These are phyloP conservation scores for Rhododendron henanense DNA, from an alignment of 148 eudicot species.

Conservation along the genomic window DNA sequence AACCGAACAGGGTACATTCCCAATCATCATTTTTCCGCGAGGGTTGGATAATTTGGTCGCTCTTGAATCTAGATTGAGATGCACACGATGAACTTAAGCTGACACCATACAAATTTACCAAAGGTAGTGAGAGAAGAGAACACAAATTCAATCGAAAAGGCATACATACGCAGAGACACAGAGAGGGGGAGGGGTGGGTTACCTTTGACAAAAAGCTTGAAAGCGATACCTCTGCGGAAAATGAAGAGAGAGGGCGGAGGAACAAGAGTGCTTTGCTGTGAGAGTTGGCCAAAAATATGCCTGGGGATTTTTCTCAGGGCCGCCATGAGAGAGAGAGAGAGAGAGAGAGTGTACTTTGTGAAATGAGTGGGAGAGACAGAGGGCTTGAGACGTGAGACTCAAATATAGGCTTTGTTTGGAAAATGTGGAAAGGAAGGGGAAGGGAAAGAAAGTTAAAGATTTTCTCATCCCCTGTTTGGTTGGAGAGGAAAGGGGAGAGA, in stretches of 20 bases:
- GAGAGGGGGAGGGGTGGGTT: not conserved
- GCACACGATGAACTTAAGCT: not conserved
- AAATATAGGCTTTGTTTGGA: too few relatives aligned
- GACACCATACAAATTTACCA: not conserved
- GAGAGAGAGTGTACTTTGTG: too few relatives aligned
- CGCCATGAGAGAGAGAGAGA: conserved; percentile 23
- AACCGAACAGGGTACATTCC: too few relatives aligned
- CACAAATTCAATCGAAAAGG: not conserved
- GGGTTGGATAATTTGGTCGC: not conserved
- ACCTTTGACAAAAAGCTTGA: conserved; percentile 78
- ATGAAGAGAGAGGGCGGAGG: conserved; percentile 23
- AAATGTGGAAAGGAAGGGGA: too few relatives aligned
- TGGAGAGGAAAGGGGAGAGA: too few relatives aligned
- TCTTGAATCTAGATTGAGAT: not conserved
- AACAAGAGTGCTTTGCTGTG: not conserved
- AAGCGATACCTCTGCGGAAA: conserved; percentile 60
- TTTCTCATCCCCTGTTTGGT: too few relatives aligned
- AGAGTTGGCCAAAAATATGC: conserved; percentile 3
- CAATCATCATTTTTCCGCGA: not conserved
- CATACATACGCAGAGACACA: too few relatives aligned
- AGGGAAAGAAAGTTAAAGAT: too few relatives aligned
- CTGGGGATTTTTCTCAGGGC: conserved; percentile 29
- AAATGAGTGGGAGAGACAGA: not conserved
- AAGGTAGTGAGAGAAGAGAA: not conserved
- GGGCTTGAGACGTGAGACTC: too few relatives aligned